phyloP scores from a whole-genome alignment of 768 basidiomycete species.

The Tricholoma saponaceum region DNA sequence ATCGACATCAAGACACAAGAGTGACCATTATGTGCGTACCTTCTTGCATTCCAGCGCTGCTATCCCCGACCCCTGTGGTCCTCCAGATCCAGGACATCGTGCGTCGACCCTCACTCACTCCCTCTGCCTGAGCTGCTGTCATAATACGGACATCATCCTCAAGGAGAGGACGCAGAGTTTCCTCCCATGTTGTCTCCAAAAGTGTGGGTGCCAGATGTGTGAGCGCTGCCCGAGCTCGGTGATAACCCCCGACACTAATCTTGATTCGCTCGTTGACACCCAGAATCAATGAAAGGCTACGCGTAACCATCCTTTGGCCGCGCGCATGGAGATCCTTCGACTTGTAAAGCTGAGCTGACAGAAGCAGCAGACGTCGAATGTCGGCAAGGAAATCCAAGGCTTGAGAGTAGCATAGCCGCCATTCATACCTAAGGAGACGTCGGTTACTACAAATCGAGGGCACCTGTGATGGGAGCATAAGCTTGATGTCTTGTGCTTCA shows the following conservation, averaged over 20 bases:
- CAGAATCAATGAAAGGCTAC: neutral
- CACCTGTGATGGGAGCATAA: neutral
- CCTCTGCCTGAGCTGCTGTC: neutral
- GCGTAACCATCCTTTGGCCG: neutral
- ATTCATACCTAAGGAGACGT: slow-evolving; percentile 8
- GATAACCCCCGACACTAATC: neutral
- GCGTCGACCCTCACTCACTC: no score
- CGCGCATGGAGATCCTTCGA: neutral
- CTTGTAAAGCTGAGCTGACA: neutral
- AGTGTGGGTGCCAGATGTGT: neutral
- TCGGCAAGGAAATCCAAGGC: neutral
- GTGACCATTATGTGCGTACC: neutral
- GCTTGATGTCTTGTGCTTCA: neutral
- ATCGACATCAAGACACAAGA: neutral
- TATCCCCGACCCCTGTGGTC: no score
- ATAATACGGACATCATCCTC: neutral
- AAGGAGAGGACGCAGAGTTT: no score
- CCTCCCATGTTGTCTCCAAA: no score
- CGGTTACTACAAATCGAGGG: neutral
- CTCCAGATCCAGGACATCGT: no score
- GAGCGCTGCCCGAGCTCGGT: neutral
- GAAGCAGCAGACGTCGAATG: slow-evolving; percentile 9
- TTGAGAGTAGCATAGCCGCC: slow-evolving; percentile 1
- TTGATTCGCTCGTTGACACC: neutral
- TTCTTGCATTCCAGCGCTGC: neutral